Conservation (phyloP, 2,329 filamentous ascomycete genomes). For the Beauveria sp. region DNA sequence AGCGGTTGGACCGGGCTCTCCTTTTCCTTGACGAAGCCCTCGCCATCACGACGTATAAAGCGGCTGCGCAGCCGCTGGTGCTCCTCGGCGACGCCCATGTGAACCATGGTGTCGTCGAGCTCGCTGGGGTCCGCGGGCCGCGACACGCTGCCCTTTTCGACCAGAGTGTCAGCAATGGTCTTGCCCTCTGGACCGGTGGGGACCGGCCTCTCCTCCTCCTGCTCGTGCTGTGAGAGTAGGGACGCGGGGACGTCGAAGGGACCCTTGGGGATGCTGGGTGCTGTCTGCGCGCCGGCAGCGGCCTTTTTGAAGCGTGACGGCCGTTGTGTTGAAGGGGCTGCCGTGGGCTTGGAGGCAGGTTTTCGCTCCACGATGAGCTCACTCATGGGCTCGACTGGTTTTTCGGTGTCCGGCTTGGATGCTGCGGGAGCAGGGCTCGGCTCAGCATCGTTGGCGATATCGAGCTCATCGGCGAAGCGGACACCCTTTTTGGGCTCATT, state of each 20-base stretch:
- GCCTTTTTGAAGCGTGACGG: slow-evolving; percentile 46
- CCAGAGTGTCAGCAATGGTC: slow-evolving; percentile 51
- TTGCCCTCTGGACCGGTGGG: slow-evolving; percentile 43
- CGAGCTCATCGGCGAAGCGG: slow-evolving; percentile 67
- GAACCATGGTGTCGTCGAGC: slow-evolving; percentile 60
- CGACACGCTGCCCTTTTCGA: slow-evolving; percentile 42
- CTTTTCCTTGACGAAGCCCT: slow-evolving; percentile 66
- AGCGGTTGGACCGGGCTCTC: slow-evolving; percentile 60
- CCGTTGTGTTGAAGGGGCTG: slow-evolving; percentile 24
- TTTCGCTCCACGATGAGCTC: slow-evolving; percentile 44
- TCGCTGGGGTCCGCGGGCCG: slow-evolving; percentile 45
- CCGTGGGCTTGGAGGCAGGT: slow-evolving; percentile 15
- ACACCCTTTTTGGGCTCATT: slow-evolving; percentile 57
- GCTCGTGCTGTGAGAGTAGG: slow-evolving; percentile 27
- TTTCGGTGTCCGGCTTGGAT: slow-evolving; percentile 19
- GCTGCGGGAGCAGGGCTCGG: slow-evolving; percentile 13
- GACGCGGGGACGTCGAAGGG: slow-evolving; percentile 36
- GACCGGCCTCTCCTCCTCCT: slow-evolving; percentile 25
- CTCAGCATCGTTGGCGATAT: slow-evolving; percentile 49
- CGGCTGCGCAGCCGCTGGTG: slow-evolving; percentile 77
- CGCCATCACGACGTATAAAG: slow-evolving; percentile 71
- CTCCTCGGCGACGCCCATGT: slow-evolving; percentile 71
- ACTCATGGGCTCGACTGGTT: slow-evolving; percentile 39
- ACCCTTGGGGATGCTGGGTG: slow-evolving; percentile 25
- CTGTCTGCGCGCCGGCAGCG: slow-evolving; percentile 7